Base-by-base conservation (phyloP, 1,284 basidiomycete species). In the Austroboletus novae-zelandiae region DNA sequence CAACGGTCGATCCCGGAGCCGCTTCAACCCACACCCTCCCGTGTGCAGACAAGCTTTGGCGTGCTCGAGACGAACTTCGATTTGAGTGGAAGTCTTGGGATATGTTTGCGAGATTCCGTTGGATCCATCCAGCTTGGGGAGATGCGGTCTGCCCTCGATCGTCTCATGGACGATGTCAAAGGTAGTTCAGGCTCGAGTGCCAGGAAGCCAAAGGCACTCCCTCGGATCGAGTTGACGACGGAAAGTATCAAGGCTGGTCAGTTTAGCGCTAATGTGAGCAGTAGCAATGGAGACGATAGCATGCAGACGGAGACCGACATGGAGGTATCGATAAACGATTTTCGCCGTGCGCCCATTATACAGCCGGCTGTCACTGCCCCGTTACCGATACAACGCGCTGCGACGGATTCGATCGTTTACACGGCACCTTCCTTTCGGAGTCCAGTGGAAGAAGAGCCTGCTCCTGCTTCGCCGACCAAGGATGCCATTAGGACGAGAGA, bases 91-190 rank as follows among this genome's bases (percentile, higher is more conserved):
- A 53, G 63, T 20, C 55, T 72, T 20, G 56, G 52, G 8, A 50
- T 55, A 20, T 61, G 60, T 36, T 48, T 59, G 27, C 62, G 52
- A 27, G 65, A 67, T n/a, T 69, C 65, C 4, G 47, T 64, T 58
- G 56, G 61, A 7, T 68, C 67, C 9, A 64, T 67, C 32, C 66
- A 84, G 57, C 77, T 89, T 11, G 78, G 80, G 51, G 85, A 89
- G 48, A 86, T 88, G 78, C 75, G 78, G 57, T 89, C 85, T 57
- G 89, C 88, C 5, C 74, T 91, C 45, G 89, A 91, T 61, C 72
- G 84, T 50, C 73, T 91, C 34, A 86, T 89, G 79, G 84, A 88
- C 52, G 81, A 89, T 55, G 86, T 89, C 32, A 83, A 80, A 48
- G 78, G 75, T 30, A 73, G 71, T 40, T 62, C 60, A 6, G 47